Conservation (phyloP, 2,329 filamentous ascomycete genomes). For the Chrysoporthe puriensis region DNA sequence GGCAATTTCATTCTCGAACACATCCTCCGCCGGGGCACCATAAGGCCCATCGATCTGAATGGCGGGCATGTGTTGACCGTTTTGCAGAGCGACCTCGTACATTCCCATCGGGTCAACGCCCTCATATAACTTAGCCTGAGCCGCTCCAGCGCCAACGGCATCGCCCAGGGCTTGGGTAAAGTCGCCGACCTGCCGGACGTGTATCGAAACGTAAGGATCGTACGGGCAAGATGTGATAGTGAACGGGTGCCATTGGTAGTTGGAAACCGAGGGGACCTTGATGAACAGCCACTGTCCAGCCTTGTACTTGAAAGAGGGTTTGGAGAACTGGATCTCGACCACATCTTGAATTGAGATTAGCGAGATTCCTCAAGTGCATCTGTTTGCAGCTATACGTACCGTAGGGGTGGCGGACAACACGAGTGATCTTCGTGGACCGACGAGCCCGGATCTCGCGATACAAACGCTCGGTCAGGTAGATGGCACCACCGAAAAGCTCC, state of each 20-base stretch:
- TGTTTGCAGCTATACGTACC: constrained; percentile 54
- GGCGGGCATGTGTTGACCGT: constrained; percentile 88
- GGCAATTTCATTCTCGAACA: constrained; percentile 90
- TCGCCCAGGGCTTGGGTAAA: constrained; percentile 95
- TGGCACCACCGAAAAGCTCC: constrained; percentile 83
- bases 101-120: constrained; percentile 90
- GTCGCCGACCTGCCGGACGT: constrained; percentile 95
- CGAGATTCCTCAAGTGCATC: neutral
- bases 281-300: constrained; percentile 98
- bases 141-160: constrained; percentile 85
- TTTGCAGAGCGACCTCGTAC: constrained; percentile 95
- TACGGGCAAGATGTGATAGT: constrained; percentile 98
- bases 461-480: constrained; percentile 86
- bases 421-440: constrained; percentile 84
- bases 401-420: constrained; percentile 94
- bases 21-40: constrained; percentile 94
- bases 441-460: constrained; percentile 88
- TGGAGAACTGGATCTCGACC: constrained; percentile 95
- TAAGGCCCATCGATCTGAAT: constrained; percentile 95
- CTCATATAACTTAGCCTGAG: constrained; percentile 88
- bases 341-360: constrained; percentile 65
- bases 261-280: constrained; percentile 86
- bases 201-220: constrained; percentile 91
- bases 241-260: constrained; percentile 96
- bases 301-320: constrained; percentile 97